A percentile compares a stretch with the other conserved stretches of the same genome.
phyloP scores from a whole-genome alignment of 768 basidiomycete genomes.

The Pholiota microspora region DNA sequence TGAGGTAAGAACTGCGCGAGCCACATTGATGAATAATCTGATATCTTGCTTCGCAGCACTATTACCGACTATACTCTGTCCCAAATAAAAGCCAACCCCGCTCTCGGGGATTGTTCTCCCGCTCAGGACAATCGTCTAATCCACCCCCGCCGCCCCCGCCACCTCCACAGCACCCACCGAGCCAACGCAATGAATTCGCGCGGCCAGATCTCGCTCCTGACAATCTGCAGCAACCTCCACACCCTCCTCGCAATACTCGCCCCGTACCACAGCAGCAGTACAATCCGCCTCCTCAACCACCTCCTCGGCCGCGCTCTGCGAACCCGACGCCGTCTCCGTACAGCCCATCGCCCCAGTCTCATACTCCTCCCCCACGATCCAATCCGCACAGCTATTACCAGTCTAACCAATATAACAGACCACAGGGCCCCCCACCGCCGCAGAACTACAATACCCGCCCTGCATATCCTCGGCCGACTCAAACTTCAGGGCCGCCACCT shows the following conservation, averaged over 20 bases:
- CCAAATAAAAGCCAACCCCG: constrained; percentile 40
- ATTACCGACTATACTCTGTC: constrained; percentile 63
- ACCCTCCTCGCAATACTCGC: constrained; percentile 33
- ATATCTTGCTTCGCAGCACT: constrained; percentile 21
- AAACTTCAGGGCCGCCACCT: constrained; percentile 20
- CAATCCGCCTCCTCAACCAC: constrained; percentile 14
- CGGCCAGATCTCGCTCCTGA: constrained; percentile 64
- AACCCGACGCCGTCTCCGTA: constrained; percentile 22
- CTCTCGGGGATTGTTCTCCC: constrained; percentile 48
- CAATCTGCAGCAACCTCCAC: constrained; percentile 24
- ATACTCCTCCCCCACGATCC: constrained; percentile 19
- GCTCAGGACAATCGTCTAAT: constrained; percentile 29
- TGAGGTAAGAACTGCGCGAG: constrained; percentile 41
- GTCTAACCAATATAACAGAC: constrained; percentile 18
- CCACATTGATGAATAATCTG: neutral
- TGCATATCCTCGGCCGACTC: constrained; percentile 14
- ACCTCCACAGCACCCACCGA: constrained; percentile 32
- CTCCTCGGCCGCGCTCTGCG: constrained; percentile 21
- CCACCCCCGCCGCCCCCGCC: constrained; percentile 27
- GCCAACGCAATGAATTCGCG: constrained; percentile 41
- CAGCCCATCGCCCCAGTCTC: constrained; percentile 14
- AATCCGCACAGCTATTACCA: constrained; percentile 5
- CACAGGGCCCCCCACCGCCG: constrained; percentile 20
- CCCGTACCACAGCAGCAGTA: constrained; percentile 18
- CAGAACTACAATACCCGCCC: constrained; percentile 15